These are phyloP conservation scores for Yamadazyma phyllophila DNA, from an alignment of 805 yeast species.

Conservation along the genomic window DNA sequence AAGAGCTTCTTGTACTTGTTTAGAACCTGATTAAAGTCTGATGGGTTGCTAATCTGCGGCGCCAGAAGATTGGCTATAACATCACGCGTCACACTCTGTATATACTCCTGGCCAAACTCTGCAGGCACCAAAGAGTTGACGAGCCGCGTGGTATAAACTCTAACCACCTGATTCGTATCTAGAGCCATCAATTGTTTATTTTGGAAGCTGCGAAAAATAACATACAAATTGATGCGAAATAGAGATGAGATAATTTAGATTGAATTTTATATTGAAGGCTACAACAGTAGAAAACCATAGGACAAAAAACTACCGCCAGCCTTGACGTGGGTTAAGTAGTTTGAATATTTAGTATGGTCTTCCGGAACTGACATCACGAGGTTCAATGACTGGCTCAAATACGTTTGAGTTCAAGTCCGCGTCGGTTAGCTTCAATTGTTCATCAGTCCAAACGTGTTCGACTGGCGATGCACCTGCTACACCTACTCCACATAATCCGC, in stretches of 20 bases:
- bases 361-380: conserved; percentile 74
- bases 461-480: conserved; percentile 43
- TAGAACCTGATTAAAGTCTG: conserved; percentile 19
- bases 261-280: conserved; percentile 1
- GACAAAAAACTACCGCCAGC: background rate
- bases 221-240: background rate
- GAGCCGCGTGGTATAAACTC: conserved; percentile 31
- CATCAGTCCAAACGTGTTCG: conserved; percentile 84
- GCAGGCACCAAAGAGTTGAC: conserved; percentile 36
- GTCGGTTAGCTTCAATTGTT: conserved; percentile 64
- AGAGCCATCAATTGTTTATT: conserved; percentile 21
- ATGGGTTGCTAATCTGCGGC: background rate
- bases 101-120: conserved; percentile 35
- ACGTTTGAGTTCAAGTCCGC: conserved; percentile 67
- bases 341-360: conserved; percentile 22
- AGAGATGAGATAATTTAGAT: background rate
- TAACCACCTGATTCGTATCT: conserved; percentile 31
- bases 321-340: background rate
- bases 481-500: conserved; percentile 94
- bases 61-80: conserved; percentile 13
- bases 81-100: conserved; percentile 30
- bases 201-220: conserved; percentile 1
- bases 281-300: background rate
- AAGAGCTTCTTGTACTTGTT: conserved; percentile 23
- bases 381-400: conserved; percentile 56